A percentile compares a stretch with the other conserved stretches of the same genome.
phyloP scores from a whole-genome alignment of 495 filamentous ascomycete species.

The Neurospora terricola region DNA sequence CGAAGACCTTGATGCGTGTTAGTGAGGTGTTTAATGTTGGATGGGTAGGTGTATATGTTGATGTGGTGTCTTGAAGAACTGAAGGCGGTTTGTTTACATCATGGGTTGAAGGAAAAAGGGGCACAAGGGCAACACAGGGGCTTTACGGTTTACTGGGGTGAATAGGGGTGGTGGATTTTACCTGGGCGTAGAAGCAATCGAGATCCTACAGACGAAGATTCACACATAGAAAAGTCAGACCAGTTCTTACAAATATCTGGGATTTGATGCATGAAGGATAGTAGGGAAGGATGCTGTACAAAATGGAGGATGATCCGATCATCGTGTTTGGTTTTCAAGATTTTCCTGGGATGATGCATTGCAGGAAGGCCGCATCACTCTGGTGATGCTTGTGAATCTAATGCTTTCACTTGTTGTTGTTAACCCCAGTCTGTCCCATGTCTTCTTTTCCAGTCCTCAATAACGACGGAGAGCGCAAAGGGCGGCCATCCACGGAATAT shows the following conservation, averaged over 20 bases:
- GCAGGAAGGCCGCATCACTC: neutral
- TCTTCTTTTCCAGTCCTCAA: neutral
- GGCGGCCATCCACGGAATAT: neutral
- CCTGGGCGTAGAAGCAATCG: conserved; percentile 91
- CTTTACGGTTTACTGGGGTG: neutral
- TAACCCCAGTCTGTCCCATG: neutral
- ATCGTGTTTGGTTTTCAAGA: conserved; percentile 43
- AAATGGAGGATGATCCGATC: conserved; percentile 72
- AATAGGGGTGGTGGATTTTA: conserved; percentile 18
- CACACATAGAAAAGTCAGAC: neutral
- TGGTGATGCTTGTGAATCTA: neutral
- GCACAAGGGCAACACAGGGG: neutral
- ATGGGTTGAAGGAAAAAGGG: neutral
- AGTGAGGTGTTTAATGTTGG: neutral
- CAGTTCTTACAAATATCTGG: too few relatives aligned
- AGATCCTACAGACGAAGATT: conserved; percentile 49
- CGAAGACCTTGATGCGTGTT: conserved; percentile 36
- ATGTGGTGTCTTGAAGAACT: neutral
- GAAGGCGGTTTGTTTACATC: neutral
- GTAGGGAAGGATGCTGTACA: conserved; percentile 35
- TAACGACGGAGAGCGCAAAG: neutral
- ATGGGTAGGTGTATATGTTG: neutral
- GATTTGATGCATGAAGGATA: neutral
- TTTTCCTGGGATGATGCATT: conserved; percentile 13
- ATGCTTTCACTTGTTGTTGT: neutral